phyloP scores from a whole-genome alignment of 2,329 filamentous ascomycete genomes.

The Albifimbria verrucaria region DNA sequence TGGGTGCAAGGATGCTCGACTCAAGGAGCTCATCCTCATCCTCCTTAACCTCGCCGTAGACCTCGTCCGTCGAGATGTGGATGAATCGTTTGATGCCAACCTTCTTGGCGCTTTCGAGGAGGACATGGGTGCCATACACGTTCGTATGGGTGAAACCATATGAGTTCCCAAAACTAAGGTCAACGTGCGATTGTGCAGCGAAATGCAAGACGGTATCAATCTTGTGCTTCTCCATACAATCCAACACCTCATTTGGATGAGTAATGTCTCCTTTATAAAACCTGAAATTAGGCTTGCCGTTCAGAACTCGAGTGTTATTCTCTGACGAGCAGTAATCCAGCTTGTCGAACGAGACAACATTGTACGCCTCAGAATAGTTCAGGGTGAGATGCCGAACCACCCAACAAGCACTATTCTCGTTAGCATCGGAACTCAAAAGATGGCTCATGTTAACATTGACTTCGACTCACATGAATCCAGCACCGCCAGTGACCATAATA shows the following conservation, averaged over 20 bases:
- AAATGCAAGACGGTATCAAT: conserved; percentile 84
- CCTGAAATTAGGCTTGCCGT: conserved; percentile 67
- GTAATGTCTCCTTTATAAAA: conserved; percentile 81
- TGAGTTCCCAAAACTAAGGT: conserved; percentile 78
- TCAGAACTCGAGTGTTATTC: conserved; percentile 72
- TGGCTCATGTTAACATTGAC: neutral
- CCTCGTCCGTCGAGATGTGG: conserved; percentile 81
- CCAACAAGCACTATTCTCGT: conserved; percentile 67
- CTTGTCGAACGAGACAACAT: conserved; percentile 80
- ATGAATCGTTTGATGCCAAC: conserved; percentile 70
- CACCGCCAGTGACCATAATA: conserved; percentile 80
- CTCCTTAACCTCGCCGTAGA: conserved; percentile 75
- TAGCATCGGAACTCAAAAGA: conserved; percentile 10
- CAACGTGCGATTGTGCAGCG: conserved; percentile 81
- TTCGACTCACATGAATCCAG: conserved; percentile 73
- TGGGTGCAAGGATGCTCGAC: conserved; percentile 71
- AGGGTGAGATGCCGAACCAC: conserved; percentile 73
- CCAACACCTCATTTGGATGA: conserved; percentile 64
- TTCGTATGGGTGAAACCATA: conserved; percentile 80
- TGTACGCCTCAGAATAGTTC: conserved; percentile 72
- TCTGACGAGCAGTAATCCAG: conserved; percentile 78
- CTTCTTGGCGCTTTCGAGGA: conserved; percentile 73
- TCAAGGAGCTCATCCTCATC: conserved; percentile 70
- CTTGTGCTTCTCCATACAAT: conserved; percentile 65
- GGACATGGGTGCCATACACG: conserved; percentile 78